Percentiles rank a stretch among this genome's conserved stretches.
phyloP scores from a whole-genome alignment of 2,329 filamentous ascomycete species.

The Epichloe baconii region DNA sequence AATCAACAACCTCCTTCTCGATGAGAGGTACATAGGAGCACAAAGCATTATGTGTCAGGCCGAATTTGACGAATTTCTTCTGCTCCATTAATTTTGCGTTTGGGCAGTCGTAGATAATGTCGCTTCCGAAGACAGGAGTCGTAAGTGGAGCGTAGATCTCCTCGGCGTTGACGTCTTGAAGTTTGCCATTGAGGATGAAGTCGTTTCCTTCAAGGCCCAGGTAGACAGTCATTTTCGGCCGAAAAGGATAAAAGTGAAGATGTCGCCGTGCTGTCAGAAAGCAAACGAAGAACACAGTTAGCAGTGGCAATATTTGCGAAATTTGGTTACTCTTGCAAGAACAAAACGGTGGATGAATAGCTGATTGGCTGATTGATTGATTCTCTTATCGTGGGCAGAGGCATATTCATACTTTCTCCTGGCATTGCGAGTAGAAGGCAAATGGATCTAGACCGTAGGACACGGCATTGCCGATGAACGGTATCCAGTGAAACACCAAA shows the following conservation, averaged over 20 bases:
- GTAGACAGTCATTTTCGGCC: constrained; percentile 82
- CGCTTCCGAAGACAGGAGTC: constrained; percentile 61
- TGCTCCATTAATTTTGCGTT: constrained; percentile 92
- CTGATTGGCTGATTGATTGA: neutral
- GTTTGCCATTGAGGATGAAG: constrained; percentile 83
- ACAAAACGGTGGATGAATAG: neutral
- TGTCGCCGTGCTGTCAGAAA: constrained; percentile 58
- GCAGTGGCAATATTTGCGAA: neutral
- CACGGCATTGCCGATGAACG: constrained; percentile 78
- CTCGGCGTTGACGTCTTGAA: constrained; percentile 80
- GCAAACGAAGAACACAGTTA: neutral
- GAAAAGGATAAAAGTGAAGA: constrained; percentile 83
- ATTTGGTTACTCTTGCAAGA: neutral
- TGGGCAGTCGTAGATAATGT: constrained; percentile 84
- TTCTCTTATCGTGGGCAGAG: neutral
- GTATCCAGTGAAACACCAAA: constrained; percentile 69
- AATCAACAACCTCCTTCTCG: constrained; percentile 57
- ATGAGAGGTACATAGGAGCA: constrained; percentile 68
- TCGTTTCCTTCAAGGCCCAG: constrained; percentile 75
- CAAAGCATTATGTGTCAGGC: constrained; percentile 63
- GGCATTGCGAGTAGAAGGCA: constrained; percentile 65
- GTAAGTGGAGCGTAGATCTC: constrained; percentile 76
- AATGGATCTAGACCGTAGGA: constrained; percentile 93
- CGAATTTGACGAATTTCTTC: constrained; percentile 85
- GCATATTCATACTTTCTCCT: constrained; percentile 52